Evolutionary conservation across 805 yeast genomes (phyloP), one percentile per base, ranked within the genome.

Genomic region (Komagataella populi): DNA sequence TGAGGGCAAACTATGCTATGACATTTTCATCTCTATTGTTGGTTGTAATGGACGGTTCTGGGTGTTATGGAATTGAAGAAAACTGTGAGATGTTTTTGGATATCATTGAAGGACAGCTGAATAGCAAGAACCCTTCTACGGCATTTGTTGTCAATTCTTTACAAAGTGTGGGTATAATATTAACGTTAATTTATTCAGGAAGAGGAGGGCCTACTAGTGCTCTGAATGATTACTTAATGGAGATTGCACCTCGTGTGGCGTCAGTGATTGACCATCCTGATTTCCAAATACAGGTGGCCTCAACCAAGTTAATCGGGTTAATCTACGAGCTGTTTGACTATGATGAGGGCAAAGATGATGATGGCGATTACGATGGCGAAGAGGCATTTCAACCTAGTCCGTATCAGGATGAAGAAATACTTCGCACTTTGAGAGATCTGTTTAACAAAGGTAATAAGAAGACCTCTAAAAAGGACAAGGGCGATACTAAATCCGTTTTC

Each of bases 381-480:
- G 69, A 64, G 3, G 77, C 73, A 16, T 68, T 71, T 54, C 23
- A 44, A n/a, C 46, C 12, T 7, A 63, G 71, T 1, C 85, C 85
- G 2, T 79, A 76, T 60, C 67, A 70, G 51, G 83, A 80, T 55
- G 80, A 73, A 49, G 74, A 73, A 23, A 58, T 81, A 7, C 61
- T 68, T 30, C 59, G 63, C 18, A 67, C 68, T 3, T 61, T 78
- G 30, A 67, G 68, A 23, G 64, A 70, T 43, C 65, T 81, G 46
- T 65, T 77, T 1, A 73, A 71, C 46, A 72, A 76, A 20, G 76
- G 84, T 0, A 69, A 81, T 4, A 80, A 81, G 53, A 77, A 72
- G 50, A 60, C 80, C 3, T 75, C 83, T 23, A 83, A 83, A 56
- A 79, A 77, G 59, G 86, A 81, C 54, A 82, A 79, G 60, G 75